Evolutionary conservation across 768 basidiomycete species (phyloP), one percentile per base, ranked within the genome.

Genomic region (Hygrophorus pudorinus): DNA sequence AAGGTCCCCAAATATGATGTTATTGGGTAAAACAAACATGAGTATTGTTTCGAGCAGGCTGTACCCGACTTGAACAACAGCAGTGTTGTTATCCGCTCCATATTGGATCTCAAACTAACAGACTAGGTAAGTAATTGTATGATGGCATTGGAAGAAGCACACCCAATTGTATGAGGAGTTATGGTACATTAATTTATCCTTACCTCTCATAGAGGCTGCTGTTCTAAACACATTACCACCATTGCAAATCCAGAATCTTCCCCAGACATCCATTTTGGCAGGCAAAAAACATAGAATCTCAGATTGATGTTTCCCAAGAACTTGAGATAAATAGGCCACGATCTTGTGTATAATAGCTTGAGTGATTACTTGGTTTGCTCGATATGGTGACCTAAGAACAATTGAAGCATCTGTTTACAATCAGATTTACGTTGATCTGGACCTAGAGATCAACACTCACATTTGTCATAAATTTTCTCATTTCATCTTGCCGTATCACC

Each of bases 141-240:
- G 5, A n/a, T n/a, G n/a, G n/a, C n/a, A n/a, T 27, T 2, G 40
- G 24, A 14, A 41, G 6, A 21, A 12, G 37, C 35, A 3, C 18
- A 45, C 44, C 44, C 35, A 16, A 24, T 38, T 18, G 37, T 36
- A 45, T 14, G 44, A 36, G 8, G 44, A 27, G 27, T 45, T 36
- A 13, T 18, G 14, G 14, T 45, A 16, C 12, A 9, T 2, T 3
- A 12, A 9, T 17, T 16, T 9, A 12, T 12, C 13, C 40, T 41
- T 30, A 14, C 44, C 21, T 28, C 17, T 27, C n/a, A 29, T 24
- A 21, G 33, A 34, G 27, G 17, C 16, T 11, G 32, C 14, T 14
- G 14, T 45, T 16, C 51, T 33, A 29, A 64, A 59, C 2, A 34
- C 28, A 35, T 62, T 61, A 2, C 62, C 57, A 2, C 56, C 52